Evolutionary conservation across 441 rosid species (phyloP).

Genomic region (Erysimum pusillum): DNA sequence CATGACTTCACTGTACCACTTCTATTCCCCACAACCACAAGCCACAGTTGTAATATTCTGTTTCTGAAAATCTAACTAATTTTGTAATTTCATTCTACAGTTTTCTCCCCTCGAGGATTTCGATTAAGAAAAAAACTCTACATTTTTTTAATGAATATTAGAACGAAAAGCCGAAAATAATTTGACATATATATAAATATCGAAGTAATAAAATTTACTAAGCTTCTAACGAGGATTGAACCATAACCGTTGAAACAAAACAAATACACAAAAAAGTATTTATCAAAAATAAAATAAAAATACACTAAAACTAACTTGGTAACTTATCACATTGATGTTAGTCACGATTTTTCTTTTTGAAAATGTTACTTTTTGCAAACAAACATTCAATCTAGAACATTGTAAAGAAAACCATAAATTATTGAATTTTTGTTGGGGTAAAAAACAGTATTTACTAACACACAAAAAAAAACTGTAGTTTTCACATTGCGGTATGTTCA

Average conservation of each 20-base stretch:
- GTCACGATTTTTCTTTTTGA: not conserved
- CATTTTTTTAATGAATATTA: not conserved
- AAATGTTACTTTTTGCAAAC: not conserved
- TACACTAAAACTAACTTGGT: conserved; percentile 15
- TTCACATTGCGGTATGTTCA: conserved; percentile 14
- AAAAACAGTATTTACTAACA: not conserved
- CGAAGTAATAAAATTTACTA: not conserved
- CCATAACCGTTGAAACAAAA: not conserved
- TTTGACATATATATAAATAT: too few relatives aligned
- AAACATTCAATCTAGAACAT: not conserved
- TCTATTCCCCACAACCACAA: conserved; percentile 35
- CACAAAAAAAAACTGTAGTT: not conserved
- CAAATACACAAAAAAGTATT: too few relatives aligned
- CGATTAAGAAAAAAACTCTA: not conserved
- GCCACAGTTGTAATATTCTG: not conserved
- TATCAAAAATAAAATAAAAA: not conserved
- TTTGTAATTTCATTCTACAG: not conserved
- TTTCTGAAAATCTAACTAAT: conserved; percentile 3
- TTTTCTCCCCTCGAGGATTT: conserved; percentile 3
- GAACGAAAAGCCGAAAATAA: not conserved
- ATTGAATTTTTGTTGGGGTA: not conserved
- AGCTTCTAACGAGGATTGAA: not conserved
- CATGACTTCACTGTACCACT: conserved; percentile 41
- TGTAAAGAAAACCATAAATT: not conserved
- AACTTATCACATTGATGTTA: conserved; percentile 11